Evolutionary conservation across 352 stramenopile genomes (phyloP).

Genomic region (Phytophthora sojae): DNA sequence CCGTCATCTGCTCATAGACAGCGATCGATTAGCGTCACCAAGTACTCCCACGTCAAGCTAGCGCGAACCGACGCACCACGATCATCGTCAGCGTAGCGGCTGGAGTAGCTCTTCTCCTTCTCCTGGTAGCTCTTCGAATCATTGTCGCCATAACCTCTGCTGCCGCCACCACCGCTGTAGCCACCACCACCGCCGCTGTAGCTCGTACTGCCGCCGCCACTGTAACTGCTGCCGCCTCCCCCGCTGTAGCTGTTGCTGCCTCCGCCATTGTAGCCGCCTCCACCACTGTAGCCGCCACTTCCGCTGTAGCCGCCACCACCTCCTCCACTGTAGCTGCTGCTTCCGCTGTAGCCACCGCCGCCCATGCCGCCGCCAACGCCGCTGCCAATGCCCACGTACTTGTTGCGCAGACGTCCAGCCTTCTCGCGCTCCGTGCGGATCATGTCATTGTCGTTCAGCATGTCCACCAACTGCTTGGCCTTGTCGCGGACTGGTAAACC

Average conservation of each 20-base stretch:
- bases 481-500: conserved; percentile 83
- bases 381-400: conserved; percentile 89
- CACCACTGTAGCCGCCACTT: conserved; percentile 38
- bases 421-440: conserved; percentile 91
- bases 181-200: conserved; percentile 45
- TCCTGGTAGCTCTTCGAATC: conserved; percentile 62
- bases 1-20: conserved; percentile 48
- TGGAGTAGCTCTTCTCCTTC: conserved; percentile 76
- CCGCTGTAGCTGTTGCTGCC: conserved; percentile 32
- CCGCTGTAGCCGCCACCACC: conserved; percentile 40
- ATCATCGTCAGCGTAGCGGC: conserved; percentile 74
- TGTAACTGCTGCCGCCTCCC: conserved; percentile 47
- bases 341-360: conserved; percentile 43
- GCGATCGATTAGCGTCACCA: neutral
- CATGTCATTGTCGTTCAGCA: conserved; percentile 90
- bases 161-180: conserved; percentile 41
- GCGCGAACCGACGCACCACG: conserved; percentile 23
- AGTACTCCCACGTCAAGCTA: neutral
- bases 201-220: conserved; percentile 42
- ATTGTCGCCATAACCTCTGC: conserved; percentile 52
- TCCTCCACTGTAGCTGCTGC: conserved; percentile 45
- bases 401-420: conserved; percentile 83
- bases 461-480: conserved; percentile 87
- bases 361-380: conserved; percentile 53
- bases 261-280: conserved; percentile 48